Base-by-base conservation (phyloP, 441 rosid genomes). In the Macaranga tanarius region DNA sequence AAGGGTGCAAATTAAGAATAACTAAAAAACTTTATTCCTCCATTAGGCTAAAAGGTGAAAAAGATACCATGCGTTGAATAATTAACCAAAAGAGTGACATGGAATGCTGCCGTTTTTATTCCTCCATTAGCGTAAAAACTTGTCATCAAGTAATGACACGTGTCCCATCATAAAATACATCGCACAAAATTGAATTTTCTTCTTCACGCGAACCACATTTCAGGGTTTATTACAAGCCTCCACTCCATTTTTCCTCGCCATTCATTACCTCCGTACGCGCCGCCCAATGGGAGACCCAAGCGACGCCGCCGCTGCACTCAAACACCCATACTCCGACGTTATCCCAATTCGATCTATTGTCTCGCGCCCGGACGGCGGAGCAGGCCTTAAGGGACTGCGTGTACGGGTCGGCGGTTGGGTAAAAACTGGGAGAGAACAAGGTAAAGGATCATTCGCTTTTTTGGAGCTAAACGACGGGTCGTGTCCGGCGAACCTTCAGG, bases 391-490 rank as follows among this genome's bases (percentile, higher is more conserved):
- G 0, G 34, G 95, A 15, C 86, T 75, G 75, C 83, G 81, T 0
- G 80, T 86, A 26, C 82, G 88, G 42, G 80, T 85, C n/a, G 88
- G 90, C 26, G 95, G 95, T 17, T 90, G 88, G 93, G 99, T 92
- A 31, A 92, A 89, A 77, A 90, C 95, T 0, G 99, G 99, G 10
- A 85, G 98, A 22, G 91, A 88, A 76, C 98, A 92, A 76, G 98
- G 97, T 3, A 86, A 86, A 62, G 95, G 95, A 2, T 47, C 85
- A 0, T 92, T 95, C 57, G 97, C 99, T 0, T 92, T 95, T 76
- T 81, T 95, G 74, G 98, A 90, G 80, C 74, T 92, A 34, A 92
- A 86, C 72, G 98, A 95, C 26, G 99, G 99, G 31, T 87, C 99
- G 10, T 92, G 97, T 63, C 86, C 97, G 15, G 92, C 92, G 47